These are phyloP conservation scores for Phaeosphaeriaceae sp. DNA, from an alignment of 2,329 filamentous ascomycete genomes.

Conservation along the genomic window DNA sequence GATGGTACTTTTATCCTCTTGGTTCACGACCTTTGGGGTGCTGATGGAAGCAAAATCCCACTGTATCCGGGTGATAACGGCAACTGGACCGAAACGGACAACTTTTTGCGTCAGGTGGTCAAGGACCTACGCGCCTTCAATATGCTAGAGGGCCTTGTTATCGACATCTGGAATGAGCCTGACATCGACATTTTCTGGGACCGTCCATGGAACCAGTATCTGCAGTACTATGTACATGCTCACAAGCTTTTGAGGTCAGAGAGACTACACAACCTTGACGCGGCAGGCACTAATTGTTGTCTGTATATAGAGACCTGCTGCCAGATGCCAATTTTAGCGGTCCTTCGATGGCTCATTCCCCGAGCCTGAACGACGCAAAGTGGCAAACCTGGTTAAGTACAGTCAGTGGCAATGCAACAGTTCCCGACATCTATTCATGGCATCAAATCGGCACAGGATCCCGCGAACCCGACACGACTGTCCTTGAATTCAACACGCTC, in stretches of 20 bases:
- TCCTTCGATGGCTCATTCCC: constrained; percentile 48
- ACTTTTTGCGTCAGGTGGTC: constrained; percentile 52
- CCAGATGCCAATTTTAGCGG: constrained; percentile 43
- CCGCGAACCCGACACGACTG: constrained; percentile 21
- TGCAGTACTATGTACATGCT: constrained; percentile 50
- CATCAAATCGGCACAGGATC: constrained; percentile 50
- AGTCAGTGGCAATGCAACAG: constrained; percentile 46
- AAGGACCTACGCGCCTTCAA: constrained; percentile 49
- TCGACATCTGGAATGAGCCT: constrained; percentile 65
- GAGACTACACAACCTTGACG: not conserved
- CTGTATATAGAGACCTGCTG: constrained; percentile 2
- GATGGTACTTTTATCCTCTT: constrained; percentile 56
- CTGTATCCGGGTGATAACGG: constrained; percentile 60
- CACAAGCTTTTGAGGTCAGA: constrained; percentile 50
- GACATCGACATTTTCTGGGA: constrained; percentile 52
- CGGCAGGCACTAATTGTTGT: not conserved
- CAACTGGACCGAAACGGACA: constrained; percentile 57
- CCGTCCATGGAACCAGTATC: constrained; percentile 49
- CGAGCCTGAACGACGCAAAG: constrained; percentile 33
- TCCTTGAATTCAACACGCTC: constrained; percentile 40
- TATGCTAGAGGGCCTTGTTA: constrained; percentile 48
- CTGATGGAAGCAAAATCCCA: constrained; percentile 53
- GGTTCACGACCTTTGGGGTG: constrained; percentile 58
- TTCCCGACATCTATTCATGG: constrained; percentile 57
- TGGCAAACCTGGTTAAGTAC: constrained; percentile 51